Evolutionary conservation across 768 basidiomycete species (phyloP).

Genomic region (Rubroboletus pulcherrimus): DNA sequence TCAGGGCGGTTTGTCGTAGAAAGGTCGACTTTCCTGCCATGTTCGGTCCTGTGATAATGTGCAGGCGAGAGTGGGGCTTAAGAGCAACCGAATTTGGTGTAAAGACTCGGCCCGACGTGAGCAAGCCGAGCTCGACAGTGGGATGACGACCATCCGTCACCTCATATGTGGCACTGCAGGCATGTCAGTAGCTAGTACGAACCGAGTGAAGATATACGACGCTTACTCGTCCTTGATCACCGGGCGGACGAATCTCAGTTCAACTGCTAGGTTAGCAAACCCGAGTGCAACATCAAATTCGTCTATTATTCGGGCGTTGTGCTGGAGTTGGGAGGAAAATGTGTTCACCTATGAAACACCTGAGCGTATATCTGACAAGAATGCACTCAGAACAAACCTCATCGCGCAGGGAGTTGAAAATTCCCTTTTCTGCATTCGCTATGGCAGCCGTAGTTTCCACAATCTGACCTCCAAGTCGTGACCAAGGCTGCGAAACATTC

Average conservation of each 20-base stretch:
- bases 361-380: conserved; percentile 1
- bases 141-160: conserved; percentile 87
- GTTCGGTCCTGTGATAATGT: conserved; percentile 91
- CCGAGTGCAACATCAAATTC: conserved; percentile 83
- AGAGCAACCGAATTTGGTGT: conserved; percentile 79
- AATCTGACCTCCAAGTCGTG: conserved; percentile 66
- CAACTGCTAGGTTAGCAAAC: conserved; percentile 76
- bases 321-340: conserved; percentile 53
- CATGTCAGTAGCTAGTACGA: background rate
- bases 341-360: conserved; percentile 51
- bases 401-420: conserved; percentile 63
- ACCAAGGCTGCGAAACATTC: conserved; percentile 56
- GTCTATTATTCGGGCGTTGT: conserved; percentile 75
- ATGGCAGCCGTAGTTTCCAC: conserved; percentile 53
- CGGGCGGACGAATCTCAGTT: conserved; percentile 75
- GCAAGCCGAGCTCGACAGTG: conserved; percentile 84
- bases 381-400: conserved; percentile 43
- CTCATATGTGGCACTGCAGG: conserved; percentile 49
- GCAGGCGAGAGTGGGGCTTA: conserved; percentile 57
- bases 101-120: conserved; percentile 70
- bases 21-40: conserved; percentile 96
- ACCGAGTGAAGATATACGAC: background rate
- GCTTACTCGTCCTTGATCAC: conserved; percentile 65
- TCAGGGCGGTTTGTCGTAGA: conserved; percentile 86
- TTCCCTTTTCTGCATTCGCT: conserved; percentile 59